phyloP scores from a whole-genome alignment of 257 asterid genomes.

The Ilex aquifolium region DNA sequence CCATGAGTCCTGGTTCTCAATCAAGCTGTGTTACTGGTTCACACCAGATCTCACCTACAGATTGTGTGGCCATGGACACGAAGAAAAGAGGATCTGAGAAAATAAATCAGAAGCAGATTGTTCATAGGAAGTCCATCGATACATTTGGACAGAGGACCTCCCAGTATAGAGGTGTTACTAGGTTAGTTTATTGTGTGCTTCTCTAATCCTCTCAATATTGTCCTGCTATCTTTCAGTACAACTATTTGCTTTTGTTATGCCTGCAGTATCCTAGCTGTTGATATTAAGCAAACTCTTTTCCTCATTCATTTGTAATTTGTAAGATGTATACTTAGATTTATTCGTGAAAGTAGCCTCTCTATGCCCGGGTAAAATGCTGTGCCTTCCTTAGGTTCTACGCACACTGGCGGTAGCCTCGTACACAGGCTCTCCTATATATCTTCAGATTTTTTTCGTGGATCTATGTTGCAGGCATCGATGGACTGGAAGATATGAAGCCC shows the following conservation, averaged over 20 bases:
- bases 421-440: no score
- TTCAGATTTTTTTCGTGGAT: slow-evolving; percentile 1
- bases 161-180: slow-evolving; percentile 94
- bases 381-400: no score
- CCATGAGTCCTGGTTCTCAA: slow-evolving; percentile 96
- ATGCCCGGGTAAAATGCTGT: no score
- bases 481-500: slow-evolving; percentile 99
- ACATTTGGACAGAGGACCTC: slow-evolving; percentile 96
- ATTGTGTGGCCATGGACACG: slow-evolving; percentile 39
- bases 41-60: slow-evolving; percentile 44
- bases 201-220: no score
- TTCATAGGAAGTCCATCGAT: slow-evolving; percentile 88
- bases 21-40: slow-evolving; percentile 74
- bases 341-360: no score
- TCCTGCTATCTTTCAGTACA: not conserved
- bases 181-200: slow-evolving; percentile 33
- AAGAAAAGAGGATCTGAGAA: slow-evolving; percentile 75
- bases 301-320: not conserved
- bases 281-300: no score
- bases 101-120: slow-evolving; percentile 57
- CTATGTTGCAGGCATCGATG: slow-evolving; percentile 70
- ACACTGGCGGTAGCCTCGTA: no score
- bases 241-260: no score
- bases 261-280: no score
- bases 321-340: no score